phyloP scores from a whole-genome alignment of 2,329 filamentous ascomycete species.

The Phaeophleospora eucalypticola region DNA sequence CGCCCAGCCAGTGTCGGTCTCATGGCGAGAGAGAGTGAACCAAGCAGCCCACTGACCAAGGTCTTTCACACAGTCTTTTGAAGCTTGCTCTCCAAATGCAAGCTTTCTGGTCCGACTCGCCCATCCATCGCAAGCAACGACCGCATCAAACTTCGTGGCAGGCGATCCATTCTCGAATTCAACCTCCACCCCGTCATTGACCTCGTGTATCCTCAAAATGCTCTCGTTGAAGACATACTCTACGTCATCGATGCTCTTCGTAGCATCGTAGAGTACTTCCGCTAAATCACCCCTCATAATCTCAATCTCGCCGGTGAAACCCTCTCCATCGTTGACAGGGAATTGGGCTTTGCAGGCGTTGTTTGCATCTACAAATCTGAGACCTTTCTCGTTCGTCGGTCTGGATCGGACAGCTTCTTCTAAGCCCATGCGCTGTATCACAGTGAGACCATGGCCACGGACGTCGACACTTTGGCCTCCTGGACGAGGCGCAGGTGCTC shows the following conservation, averaged over 20 bases:
- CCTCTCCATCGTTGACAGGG: conserved; percentile 20
- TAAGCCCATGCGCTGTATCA: conserved; percentile 27
- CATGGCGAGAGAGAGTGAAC: conserved; percentile 23
- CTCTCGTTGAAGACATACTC: conserved; percentile 22
- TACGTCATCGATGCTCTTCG: conserved; percentile 17
- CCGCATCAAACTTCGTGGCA: conserved; percentile 21
- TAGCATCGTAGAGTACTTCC: conserved; percentile 38
- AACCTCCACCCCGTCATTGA: conserved; percentile 7
- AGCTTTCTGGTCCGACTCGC: conserved; percentile 24
- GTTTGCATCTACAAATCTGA: conserved; percentile 22
- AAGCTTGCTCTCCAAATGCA: conserved; percentile 18
- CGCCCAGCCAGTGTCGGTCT: conserved; percentile 25
- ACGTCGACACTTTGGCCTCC: conserved; percentile 31
- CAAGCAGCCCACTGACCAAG: conserved; percentile 25
- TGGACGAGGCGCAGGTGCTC: conserved; percentile 12
- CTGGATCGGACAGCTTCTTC: conserved; percentile 16
- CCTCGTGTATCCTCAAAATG: conserved; percentile 14
- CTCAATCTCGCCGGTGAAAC: conserved; percentile 49
- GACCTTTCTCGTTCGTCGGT: conserved; percentile 24
- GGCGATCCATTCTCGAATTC: conserved; percentile 6
- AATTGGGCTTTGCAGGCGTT: conserved; percentile 22
- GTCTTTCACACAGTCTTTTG: conserved; percentile 13
- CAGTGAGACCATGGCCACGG: conserved; percentile 23
- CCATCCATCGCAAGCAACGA: conserved; percentile 30
- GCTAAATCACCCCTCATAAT: conserved; percentile 53